Evolutionary conservation across 345 rosid species (phyloP).

Genomic region (Zanthoxylum bungeanum): DNA sequence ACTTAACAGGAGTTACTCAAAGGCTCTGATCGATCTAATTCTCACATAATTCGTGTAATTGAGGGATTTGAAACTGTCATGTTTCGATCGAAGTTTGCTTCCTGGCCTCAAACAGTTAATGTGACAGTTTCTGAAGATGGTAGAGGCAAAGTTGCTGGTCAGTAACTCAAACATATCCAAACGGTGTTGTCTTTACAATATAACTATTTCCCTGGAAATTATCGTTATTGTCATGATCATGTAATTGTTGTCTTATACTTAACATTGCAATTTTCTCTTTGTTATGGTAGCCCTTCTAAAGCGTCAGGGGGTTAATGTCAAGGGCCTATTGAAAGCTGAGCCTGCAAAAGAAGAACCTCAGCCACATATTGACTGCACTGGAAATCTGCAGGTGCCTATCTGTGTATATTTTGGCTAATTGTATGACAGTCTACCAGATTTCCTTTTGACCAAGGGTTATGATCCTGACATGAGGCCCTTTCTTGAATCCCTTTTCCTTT

Average conservation of each 20-base stretch:
- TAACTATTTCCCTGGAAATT: slow-evolving; percentile 7
- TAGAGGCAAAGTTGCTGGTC: slow-evolving; percentile 99
- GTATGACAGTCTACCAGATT: not conserved
- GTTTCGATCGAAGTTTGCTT: slow-evolving; percentile 84
- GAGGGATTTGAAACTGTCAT: slow-evolving; percentile 96
- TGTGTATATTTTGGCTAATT: not conserved
- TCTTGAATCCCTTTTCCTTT: not conserved
- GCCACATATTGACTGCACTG: slow-evolving; percentile 88
- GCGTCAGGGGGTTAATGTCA: slow-evolving; percentile 92
- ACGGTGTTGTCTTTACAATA: not conserved
- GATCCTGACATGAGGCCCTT: not conserved
- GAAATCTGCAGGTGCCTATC: slow-evolving; percentile 73
- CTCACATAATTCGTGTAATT: slow-evolving; percentile 74
- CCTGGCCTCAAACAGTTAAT: slow-evolving; percentile 71
- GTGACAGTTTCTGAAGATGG: slow-evolving; percentile 87
- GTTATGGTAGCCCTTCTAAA: slow-evolving; percentile 65
- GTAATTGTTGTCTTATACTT: slow-evolving; percentile 8
- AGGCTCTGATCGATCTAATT: slow-evolving; percentile 49
- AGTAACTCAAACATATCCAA: slow-evolving; percentile 18
- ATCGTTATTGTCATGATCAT: not conserved
- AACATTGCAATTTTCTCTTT: slow-evolving; percentile 10
- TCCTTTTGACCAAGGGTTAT: not conserved
- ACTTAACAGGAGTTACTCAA: slow-evolving; percentile 61
- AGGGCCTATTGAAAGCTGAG: slow-evolving; percentile 78
- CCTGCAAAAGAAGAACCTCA: slow-evolving; percentile 81